phyloP scores from a whole-genome alignment of 2,329 filamentous ascomycete genomes.

The Lasiodiplodia sp. region DNA sequence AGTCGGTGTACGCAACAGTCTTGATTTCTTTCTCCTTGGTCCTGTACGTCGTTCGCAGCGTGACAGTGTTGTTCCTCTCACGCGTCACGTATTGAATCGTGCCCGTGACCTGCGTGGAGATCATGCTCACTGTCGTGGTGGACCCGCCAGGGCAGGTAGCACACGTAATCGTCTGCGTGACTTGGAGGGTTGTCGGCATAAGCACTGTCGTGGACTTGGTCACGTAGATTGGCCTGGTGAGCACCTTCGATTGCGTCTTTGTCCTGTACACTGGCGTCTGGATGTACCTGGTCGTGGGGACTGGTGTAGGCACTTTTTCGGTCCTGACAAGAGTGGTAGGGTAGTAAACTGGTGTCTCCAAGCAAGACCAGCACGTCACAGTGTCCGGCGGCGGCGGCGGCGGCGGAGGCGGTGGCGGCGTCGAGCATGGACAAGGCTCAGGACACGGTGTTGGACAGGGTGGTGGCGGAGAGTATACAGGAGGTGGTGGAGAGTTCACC shows the following conservation, averaged over 20 bases:
- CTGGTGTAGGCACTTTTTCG: not conserved
- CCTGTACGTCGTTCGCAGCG: not conserved
- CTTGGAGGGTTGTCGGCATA: not conserved
- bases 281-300: not conserved
- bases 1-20: constrained; percentile 1
- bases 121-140: not conserved
- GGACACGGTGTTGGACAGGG: not conserved
- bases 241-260: not conserved
- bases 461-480: not conserved
- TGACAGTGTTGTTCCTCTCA: not conserved
- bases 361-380: not conserved
- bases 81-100: not conserved
- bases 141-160: not conserved
- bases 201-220: not conserved
- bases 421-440: not conserved
- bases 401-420: not conserved
- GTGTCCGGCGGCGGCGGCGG: not conserved
- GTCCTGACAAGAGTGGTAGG: constrained; percentile 1
- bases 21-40: constrained; percentile 3
- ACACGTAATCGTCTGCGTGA: constrained; percentile 9
- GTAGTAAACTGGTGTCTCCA: not conserved
- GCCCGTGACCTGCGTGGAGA: not conserved
- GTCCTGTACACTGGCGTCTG: not conserved
- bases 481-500: not conserved
- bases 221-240: not conserved